phyloP scores from a whole-genome alignment of 73 alveolate genomes.

The Effrenium voratum region DNA sequence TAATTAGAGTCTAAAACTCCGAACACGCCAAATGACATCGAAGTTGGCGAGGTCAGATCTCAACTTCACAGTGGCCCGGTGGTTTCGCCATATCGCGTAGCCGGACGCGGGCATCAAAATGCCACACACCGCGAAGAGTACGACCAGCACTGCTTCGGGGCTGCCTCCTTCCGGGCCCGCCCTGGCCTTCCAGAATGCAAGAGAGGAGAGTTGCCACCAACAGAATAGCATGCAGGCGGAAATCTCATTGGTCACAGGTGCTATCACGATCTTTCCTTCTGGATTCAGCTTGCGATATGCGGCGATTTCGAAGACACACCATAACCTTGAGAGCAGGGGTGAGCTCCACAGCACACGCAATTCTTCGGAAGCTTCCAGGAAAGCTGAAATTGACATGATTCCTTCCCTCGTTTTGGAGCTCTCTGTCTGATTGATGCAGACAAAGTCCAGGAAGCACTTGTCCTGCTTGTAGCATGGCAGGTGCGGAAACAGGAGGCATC shows the following conservation, averaged over 20 bases:
- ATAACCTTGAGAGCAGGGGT: constrained; percentile 1
- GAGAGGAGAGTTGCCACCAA: too few relatives aligned
- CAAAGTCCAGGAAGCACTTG: constrained; percentile 5
- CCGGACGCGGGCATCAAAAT: too few relatives aligned
- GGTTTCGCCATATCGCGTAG: too few relatives aligned
- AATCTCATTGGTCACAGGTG: background rate
- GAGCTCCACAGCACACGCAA: background rate
- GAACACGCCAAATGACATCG: too few relatives aligned
- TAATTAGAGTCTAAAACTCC: too few relatives aligned
- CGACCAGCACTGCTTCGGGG: too few relatives aligned
- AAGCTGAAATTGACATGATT: background rate
- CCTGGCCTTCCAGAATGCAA: too few relatives aligned
- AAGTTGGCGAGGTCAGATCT: too few relatives aligned
- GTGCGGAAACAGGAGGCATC: background rate
- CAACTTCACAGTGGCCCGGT: too few relatives aligned
- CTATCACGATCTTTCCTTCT: too few relatives aligned
- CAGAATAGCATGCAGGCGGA: background rate
- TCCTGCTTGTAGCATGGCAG: background rate
- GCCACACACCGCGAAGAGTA: too few relatives aligned
- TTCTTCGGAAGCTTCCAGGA: background rate
- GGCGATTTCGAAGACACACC: background rate
- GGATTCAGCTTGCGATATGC: background rate
- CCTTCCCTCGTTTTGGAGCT: background rate
- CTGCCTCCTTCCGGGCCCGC: too few relatives aligned
- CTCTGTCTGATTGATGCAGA: constrained; percentile 21